Evolutionary conservation across 139 green algal genomes (phyloP), one percentile per base, ranked within the genome.

Genomic region (Chlorella ohadii): DNA sequence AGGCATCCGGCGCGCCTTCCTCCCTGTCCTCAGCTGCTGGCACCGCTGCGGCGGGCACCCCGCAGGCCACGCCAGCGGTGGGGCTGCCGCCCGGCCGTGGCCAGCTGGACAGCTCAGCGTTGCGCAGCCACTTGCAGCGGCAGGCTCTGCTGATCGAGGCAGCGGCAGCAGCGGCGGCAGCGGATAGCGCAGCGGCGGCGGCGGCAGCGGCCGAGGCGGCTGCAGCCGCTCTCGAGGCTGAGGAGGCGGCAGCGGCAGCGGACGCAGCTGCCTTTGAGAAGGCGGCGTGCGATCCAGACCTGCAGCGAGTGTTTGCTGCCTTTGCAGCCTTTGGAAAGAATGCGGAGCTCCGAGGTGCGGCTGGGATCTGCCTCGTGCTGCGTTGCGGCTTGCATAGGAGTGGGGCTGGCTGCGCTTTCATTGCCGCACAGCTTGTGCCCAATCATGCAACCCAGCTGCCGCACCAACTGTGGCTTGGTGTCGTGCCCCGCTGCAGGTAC

Each of bases 231-330:
- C 15, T 56, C 0, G 68, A 75, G 68, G 68, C 68, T 7, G 68
- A 75, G 34, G 68, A 75, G 19, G 68, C 36, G 13, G 68, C 68
- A 38, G 68, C 68, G 34, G 68, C 68, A 7, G 68, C 68, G 11
- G 68, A 75, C 33, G 68, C 68, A 4, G 68, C 34, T 1, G 68
- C 36, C 4, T 22, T 22, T 22, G 19, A 38, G 6, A 34, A 17
- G 17, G 76, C 57, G 3, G 76, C 59, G 5, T 16, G 59, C 6
- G 59, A 72, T 39, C 57, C 76, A 7, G 76, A 82, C 36, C 56
- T 82, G 57, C 76, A 82, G 76, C 76, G 76, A 25, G 76, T 82
- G 59, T 82, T 72, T 82, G 76, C 76, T 1, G 76, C 76, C 15
- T 82, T 82, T 72, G 76, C 76, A 3, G 76, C 76, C 2, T 82